Percentiles rank a stretch among this genome's conserved stretches.
Evolutionary conservation across 2,329 filamentous ascomycete genomes (phyloP).

Genomic region (Aspergillus novofumigatus): DNA sequence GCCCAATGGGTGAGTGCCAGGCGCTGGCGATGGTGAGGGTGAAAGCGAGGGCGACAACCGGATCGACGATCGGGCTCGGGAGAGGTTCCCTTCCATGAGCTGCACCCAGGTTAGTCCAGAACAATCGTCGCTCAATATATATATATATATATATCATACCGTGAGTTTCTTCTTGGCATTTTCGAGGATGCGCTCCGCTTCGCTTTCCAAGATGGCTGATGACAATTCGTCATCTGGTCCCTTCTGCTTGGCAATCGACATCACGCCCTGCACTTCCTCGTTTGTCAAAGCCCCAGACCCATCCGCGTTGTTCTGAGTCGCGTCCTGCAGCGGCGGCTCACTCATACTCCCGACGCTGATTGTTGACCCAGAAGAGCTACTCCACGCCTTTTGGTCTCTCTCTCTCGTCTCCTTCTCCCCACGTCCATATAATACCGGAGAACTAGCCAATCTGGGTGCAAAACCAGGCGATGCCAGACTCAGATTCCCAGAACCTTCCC

Average conservation of each 20-base stretch:
- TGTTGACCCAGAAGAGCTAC: slow-evolving; percentile 37
- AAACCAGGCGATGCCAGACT: slow-evolving; percentile 6
- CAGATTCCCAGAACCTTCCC: slow-evolving; percentile 6
- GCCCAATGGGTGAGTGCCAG: slow-evolving; percentile 26
- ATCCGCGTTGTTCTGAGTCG: slow-evolving; percentile 5
- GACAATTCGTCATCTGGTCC: slow-evolving; percentile 61
- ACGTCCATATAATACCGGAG: slow-evolving; percentile 37
- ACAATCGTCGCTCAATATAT: neutral
- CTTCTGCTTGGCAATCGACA: slow-evolving; percentile 34
- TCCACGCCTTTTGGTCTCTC: slow-evolving; percentile 42
- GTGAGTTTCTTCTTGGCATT: slow-evolving; percentile 88
- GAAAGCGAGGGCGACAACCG: slow-evolving; percentile 50
- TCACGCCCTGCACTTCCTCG: slow-evolving; percentile 23
- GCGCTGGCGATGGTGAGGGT: slow-evolving; percentile 42
- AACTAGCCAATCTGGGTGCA: slow-evolving; percentile 11
- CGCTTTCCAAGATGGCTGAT: slow-evolving; percentile 70
- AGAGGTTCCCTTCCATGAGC: slow-evolving; percentile 92
- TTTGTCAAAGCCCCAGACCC: slow-evolving; percentile 2
- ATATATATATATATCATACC: slow-evolving; percentile 50
- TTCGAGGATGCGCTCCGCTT: slow-evolving; percentile 84
- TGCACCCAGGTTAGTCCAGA: slow-evolving; percentile 36
- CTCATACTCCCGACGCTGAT: slow-evolving; percentile 30
- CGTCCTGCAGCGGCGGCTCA: slow-evolving; percentile 16
- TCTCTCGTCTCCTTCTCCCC: slow-evolving; percentile 52
- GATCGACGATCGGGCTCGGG: slow-evolving; percentile 68